phyloP scores from a whole-genome alignment of 306 rosid genomes.

The Prunus salicina region DNA sequence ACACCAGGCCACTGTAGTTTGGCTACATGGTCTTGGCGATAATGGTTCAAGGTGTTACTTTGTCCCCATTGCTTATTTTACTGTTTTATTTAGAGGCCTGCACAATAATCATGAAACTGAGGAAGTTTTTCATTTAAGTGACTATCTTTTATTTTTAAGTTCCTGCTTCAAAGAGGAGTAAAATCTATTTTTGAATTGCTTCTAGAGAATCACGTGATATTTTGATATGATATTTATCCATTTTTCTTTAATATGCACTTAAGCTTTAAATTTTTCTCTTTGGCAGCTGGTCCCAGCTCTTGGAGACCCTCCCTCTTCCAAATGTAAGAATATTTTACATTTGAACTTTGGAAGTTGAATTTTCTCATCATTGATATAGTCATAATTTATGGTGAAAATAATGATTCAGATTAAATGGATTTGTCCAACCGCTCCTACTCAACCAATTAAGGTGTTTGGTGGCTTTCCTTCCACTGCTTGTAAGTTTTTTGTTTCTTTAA shows the following conservation, averaged over 20 bases:
- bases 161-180: neutral
- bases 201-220: neutral
- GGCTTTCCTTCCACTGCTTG: slow-evolving; percentile 99
- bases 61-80: slow-evolving; percentile 20
- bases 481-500: slow-evolving; percentile 38
- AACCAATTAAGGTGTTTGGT: slow-evolving; percentile 70
- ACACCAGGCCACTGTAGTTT: slow-evolving; percentile 97
- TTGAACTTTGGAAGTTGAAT: slow-evolving; percentile 6
- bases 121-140: neutral
- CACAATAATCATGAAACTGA: neutral
- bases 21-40: slow-evolving; percentile 99
- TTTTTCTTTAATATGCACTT: neutral
- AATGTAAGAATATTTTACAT: slow-evolving; percentile 58
- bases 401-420: slow-evolving; percentile 92
- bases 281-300: slow-evolving; percentile 97
- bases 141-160: neutral
- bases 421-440: slow-evolving; percentile 99
- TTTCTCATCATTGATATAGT: slow-evolving; percentile 11
- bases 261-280: slow-evolving; percentile 14
- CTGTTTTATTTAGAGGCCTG: neutral
- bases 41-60: slow-evolving; percentile 85
- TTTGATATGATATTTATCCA: neutral
- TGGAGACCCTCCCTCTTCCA: slow-evolving; percentile 92
- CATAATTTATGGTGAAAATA: slow-evolving; percentile 6
- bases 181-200: neutral